phyloP scores from a whole-genome alignment of 2,329 filamentous ascomycete genomes.

The Celoporthe dispersa region DNA sequence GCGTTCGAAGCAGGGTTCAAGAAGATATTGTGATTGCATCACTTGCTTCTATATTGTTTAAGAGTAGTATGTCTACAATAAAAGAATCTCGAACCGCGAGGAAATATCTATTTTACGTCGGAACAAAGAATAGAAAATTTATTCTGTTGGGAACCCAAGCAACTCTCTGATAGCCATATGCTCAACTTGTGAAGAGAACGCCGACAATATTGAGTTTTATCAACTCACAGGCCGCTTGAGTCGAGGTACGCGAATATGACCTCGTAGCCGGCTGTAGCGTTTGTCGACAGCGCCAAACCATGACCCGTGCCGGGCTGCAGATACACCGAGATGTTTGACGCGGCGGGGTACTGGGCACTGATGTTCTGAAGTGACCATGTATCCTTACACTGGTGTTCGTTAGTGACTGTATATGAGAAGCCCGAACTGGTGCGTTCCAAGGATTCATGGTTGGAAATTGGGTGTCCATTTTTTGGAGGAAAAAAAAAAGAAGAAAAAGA shows the following conservation, averaged over 20 bases:
- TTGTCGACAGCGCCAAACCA: constrained; percentile 41
- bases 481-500: too few relatives aligned
- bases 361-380: not conserved
- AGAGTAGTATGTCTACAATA: too few relatives aligned
- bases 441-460: not conserved
- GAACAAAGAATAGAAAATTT: too few relatives aligned
- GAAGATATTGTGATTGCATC: not conserved
- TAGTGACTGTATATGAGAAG: not conserved
- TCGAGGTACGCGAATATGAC: constrained; percentile 34
- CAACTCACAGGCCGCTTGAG: not conserved
- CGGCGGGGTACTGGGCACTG: constrained; percentile 32
- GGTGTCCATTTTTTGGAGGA: not conserved
- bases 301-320: constrained; percentile 44
- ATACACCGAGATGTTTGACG: constrained; percentile 35
- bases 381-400: not conserved
- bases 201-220: not conserved
- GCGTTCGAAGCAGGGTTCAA: too few relatives aligned
- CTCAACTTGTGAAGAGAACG: not conserved
- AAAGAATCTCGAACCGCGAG: too few relatives aligned
- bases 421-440: too few relatives aligned
- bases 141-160: not conserved
- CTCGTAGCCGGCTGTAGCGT: constrained; percentile 40
- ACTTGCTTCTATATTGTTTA: too few relatives aligned
- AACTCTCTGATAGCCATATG: not conserved
- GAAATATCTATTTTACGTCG: too few relatives aligned